These are phyloP conservation scores for Globisporangium paddicum DNA, from an alignment of 352 stramenopile genomes.

Conservation along the genomic window DNA sequence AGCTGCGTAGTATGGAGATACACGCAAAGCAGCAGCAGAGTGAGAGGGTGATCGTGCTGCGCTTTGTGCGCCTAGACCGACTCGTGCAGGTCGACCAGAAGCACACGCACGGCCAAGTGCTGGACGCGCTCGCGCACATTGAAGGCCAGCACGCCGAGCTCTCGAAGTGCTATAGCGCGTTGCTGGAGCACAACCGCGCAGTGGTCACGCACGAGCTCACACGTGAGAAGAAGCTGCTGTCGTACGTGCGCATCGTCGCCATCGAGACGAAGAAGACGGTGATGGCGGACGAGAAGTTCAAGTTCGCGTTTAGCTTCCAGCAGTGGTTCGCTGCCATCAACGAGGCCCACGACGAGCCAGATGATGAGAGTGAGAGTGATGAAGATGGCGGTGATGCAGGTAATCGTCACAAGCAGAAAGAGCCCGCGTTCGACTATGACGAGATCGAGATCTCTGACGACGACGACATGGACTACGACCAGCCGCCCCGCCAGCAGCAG, in stretches of 20 bases:
- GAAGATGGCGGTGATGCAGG: conserved; percentile 2
- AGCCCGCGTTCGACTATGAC: conserved; percentile 8
- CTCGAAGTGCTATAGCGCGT: conserved; percentile 26
- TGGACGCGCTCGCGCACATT: conserved; percentile 43
- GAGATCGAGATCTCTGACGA: conserved; percentile 14
- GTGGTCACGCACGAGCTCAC: conserved; percentile 40
- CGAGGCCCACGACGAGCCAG: not conserved
- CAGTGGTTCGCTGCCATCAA: conserved; percentile 33
- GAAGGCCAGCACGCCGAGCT: conserved; percentile 26
- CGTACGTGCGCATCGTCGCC: conserved; percentile 46
- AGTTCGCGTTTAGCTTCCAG: conserved; percentile 48
- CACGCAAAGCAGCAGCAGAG: conserved; percentile 12
- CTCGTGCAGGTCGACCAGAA: conserved; percentile 30
- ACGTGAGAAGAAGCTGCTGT: conserved; percentile 59
- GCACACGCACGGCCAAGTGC: conserved; percentile 39
- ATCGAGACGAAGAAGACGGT: conserved; percentile 26
- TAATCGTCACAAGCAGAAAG: conserved; percentile 9
- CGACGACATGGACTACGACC: not conserved
- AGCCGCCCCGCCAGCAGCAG: not conserved
- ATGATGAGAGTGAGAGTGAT: conserved; percentile 10
- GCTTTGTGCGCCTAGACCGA: conserved; percentile 54
- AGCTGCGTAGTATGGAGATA: conserved; percentile 20
- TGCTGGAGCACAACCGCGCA: conserved; percentile 35
- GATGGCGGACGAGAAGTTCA: conserved; percentile 38
- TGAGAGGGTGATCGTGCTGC: conserved; percentile 33